phyloP scores from a whole-genome alignment of 352 stramenopile genomes.

The Globisporangium solare region DNA sequence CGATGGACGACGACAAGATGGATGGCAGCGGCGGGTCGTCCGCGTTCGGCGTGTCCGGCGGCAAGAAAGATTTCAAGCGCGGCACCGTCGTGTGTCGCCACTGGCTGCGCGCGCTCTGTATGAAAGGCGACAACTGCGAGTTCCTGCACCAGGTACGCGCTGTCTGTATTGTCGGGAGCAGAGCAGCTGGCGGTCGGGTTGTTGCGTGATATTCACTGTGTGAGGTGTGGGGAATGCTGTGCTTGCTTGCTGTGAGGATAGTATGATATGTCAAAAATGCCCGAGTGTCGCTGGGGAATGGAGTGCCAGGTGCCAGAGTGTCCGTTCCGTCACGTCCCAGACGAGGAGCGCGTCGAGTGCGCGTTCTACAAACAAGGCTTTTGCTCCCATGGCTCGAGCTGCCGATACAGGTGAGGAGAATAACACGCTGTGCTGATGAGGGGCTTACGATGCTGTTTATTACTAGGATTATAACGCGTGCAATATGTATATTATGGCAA shows the following conservation, averaged over 20 bases:
- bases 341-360: slow-evolving; percentile 95
- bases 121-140: slow-evolving; percentile 97
- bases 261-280: slow-evolving; percentile 97
- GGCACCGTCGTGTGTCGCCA: slow-evolving; percentile 97
- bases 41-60: slow-evolving; percentile 19
- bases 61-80: slow-evolving; percentile 87
- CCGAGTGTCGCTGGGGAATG: slow-evolving; percentile 95
- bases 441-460: no score
- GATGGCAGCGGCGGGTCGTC: slow-evolving; percentile 33
- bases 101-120: slow-evolving; percentile 96
- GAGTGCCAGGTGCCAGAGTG: slow-evolving; percentile 96
- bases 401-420: slow-evolving; percentile 86
- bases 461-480: no score
- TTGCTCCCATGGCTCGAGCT: slow-evolving; percentile 96
- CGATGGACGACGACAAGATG: slow-evolving; percentile 27
- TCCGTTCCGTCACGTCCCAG: slow-evolving; percentile 94
- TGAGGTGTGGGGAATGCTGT: not conserved
- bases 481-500: slow-evolving; percentile 1
- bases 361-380: slow-evolving; percentile 98
- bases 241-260: slow-evolving; percentile 15
- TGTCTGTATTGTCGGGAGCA: not conserved
- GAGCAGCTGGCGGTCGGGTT: no score
- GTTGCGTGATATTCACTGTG: not conserved
- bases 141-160: slow-evolving; percentile 86
- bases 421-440: no score